These are phyloP conservation scores for Ganoderma lingzhi DNA, from an alignment of 1,284 basidiomycete species.

Conservation along the genomic window DNA sequence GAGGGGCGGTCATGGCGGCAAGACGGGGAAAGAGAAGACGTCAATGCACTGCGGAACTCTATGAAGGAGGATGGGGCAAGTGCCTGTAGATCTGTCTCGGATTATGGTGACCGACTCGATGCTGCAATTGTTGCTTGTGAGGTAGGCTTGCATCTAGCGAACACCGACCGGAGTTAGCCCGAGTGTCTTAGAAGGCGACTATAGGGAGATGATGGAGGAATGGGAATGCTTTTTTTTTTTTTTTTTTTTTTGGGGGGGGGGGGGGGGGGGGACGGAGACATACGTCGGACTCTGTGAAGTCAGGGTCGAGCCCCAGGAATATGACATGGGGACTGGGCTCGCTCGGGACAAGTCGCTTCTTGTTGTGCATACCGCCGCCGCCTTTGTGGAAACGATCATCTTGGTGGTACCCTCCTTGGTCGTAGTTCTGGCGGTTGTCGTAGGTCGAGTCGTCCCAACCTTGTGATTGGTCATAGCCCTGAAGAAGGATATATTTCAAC, in stretches of 20 bases:
- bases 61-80: slow-evolving; percentile 82
- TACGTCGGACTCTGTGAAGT: slow-evolving; percentile 91
- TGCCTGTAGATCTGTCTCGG: slow-evolving; percentile 92
- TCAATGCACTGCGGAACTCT: slow-evolving; percentile 71
- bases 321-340: slow-evolving; percentile 90
- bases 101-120: slow-evolving; percentile 91
- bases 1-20: slow-evolving; percentile 16
- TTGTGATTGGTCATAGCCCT: slow-evolving; percentile 60
- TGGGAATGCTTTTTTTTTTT: background rate
- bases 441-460: slow-evolving; percentile 49
- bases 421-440: slow-evolving; percentile 41
- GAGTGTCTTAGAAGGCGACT: background rate
- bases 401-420: slow-evolving; percentile 50
- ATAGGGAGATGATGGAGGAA: background rate
- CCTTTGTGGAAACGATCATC: slow-evolving; percentile 52
- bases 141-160: slow-evolving; percentile 78
- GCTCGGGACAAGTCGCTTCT: slow-evolving; percentile 79
- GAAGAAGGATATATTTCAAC: slow-evolving; percentile 30
- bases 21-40: slow-evolving; percentile 56
- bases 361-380: slow-evolving; percentile 51
- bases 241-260: too few relatives aligned
- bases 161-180: background rate
- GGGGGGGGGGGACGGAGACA: slow-evolving; percentile 45
- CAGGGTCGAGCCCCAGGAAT: slow-evolving; percentile 89
- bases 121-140: slow-evolving; percentile 75